phyloP scores from a whole-genome alignment of 2,329 filamentous ascomycete genomes.

The Amesomyces nigricolor region DNA sequence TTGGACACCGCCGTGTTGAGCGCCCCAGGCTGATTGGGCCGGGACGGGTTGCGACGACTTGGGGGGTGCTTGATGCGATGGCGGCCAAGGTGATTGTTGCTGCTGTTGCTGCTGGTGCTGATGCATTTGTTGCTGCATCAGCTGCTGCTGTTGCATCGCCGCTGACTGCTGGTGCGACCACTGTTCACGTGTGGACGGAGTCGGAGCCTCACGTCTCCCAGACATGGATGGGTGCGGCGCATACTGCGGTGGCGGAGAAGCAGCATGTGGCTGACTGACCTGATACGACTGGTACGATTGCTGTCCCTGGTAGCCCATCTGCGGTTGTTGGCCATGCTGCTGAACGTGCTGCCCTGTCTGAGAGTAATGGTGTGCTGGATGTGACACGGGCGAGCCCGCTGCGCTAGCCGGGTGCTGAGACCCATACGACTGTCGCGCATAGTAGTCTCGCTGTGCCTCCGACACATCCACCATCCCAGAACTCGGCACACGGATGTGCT shows the following conservation, averaged over 20 bases:
- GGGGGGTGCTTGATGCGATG: slow-evolving; percentile 20
- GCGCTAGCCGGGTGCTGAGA: slow-evolving; percentile 30
- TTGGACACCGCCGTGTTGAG: slow-evolving; percentile 24
- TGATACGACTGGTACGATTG: slow-evolving; percentile 38
- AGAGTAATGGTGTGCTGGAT: slow-evolving; percentile 25
- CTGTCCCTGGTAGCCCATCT: slow-evolving; percentile 25
- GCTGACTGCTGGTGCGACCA: slow-evolving; percentile 32
- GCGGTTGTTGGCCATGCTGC: slow-evolving; percentile 24
- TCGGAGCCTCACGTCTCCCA: slow-evolving; percentile 40
- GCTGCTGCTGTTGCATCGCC: slow-evolving; percentile 14
- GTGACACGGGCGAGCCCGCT: slow-evolving; percentile 30
- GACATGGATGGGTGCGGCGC: slow-evolving; percentile 41
- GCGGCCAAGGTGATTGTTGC: slow-evolving; percentile 13
- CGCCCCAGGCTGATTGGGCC: slow-evolving; percentile 25
- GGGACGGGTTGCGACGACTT: slow-evolving; percentile 21
- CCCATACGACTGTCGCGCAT: slow-evolving; percentile 34
- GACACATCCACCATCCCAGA: slow-evolving; percentile 39
- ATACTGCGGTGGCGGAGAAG: slow-evolving; percentile 54
- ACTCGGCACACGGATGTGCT: slow-evolving; percentile 43
- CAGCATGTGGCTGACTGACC: slow-evolving; percentile 32
- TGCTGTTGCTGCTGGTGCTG: slow-evolving; percentile 24
- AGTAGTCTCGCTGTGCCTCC: slow-evolving; percentile 42
- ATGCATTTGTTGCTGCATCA: slow-evolving; percentile 18
- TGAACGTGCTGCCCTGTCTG: slow-evolving; percentile 21
- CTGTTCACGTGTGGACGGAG: slow-evolving; percentile 32